Conservation (phyloP, 1,284 basidiomycete genomes). For the Thelephora terrestris region DNA sequence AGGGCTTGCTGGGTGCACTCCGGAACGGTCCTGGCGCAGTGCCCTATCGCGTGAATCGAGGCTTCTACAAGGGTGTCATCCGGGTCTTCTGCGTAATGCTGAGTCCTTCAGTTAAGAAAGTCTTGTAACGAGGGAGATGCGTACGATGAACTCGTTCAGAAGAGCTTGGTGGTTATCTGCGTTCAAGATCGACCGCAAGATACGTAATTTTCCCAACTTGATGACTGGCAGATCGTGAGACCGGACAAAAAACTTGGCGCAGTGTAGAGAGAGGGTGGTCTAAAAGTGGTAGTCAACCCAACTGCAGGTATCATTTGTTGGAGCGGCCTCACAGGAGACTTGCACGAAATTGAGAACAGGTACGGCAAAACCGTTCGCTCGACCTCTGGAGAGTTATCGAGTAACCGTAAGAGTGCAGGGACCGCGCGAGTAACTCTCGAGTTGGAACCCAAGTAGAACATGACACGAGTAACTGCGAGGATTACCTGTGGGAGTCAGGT, state of each 20-base stretch:
- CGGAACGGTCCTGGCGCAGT: constrained; percentile 58
- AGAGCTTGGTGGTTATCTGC: constrained; percentile 60
- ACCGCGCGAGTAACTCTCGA: constrained; percentile 46
- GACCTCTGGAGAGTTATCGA: constrained; percentile 55
- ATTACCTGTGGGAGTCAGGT: constrained; percentile 46
- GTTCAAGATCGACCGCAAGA: constrained; percentile 56
- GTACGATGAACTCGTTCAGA: constrained; percentile 74
- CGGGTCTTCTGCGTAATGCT: constrained; percentile 72
- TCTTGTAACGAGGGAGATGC: constrained; percentile 15
- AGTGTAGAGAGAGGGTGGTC: constrained; percentile 36
- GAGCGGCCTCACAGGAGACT: constrained; percentile 17
- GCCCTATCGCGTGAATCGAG: constrained; percentile 71
- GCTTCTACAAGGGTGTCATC: constrained; percentile 62
- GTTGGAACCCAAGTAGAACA: constrained; percentile 65
- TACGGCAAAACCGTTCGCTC: constrained; percentile 68
- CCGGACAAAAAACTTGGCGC: constrained; percentile 60
- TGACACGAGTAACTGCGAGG: constrained; percentile 57
- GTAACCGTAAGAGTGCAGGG: constrained; percentile 59
- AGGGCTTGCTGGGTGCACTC: constrained; percentile 64
- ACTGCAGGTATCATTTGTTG: neutral
- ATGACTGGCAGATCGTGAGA: constrained; percentile 53
- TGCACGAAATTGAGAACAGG: constrained; percentile 50
- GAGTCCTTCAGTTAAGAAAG: constrained; percentile 2
- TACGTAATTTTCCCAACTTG: constrained; percentile 66
- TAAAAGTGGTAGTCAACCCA: constrained; percentile 2